phyloP scores from a whole-genome alignment of 805 yeast species.

The Debaryomyces hansenii region DNA sequence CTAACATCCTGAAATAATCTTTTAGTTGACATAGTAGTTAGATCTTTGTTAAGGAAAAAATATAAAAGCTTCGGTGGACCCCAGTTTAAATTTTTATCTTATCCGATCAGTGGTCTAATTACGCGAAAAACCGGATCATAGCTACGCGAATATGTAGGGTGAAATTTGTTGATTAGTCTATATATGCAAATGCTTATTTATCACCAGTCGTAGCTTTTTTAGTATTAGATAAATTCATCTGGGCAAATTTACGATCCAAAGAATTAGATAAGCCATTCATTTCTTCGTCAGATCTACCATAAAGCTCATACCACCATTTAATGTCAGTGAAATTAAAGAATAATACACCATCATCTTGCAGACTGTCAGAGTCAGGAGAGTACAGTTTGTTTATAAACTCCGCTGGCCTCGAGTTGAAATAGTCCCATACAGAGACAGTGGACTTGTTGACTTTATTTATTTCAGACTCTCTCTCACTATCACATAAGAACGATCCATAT shows the following conservation, averaged over 20 bases:
- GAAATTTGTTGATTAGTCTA: not conserved
- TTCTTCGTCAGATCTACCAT: conserved; percentile 68
- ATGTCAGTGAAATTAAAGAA: conserved; percentile 62
- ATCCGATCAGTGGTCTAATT: not conserved
- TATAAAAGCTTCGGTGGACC: not conserved
- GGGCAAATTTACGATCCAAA: conserved; percentile 41
- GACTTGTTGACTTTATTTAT: conserved; percentile 36
- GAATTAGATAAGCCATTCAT: conserved; percentile 45
- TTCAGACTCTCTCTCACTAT: conserved; percentile 65
- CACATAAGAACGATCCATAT: conserved; percentile 84
- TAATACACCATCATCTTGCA: conserved; percentile 43
- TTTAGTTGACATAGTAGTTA: no score
- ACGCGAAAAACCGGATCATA: not conserved
- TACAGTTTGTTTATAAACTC: conserved; percentile 67
- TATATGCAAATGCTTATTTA: not conserved
- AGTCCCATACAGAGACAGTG: conserved; percentile 91
- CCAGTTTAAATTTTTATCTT: not conserved
- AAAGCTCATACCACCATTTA: conserved; percentile 89
- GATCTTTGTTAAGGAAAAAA: not conserved
- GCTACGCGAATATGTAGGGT: no score
- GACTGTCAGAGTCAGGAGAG: conserved; percentile 6
- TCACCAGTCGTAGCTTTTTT: not conserved
- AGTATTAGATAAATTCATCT: conserved; percentile 23
- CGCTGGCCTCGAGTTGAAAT: conserved; percentile 69
- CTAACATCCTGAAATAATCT: not conserved